Percentiles rank a stretch among this genome's conserved stretches.
Conservation (phyloP, 2,329 filamentous ascomycete genomes). For the Venturia aucupariae region DNA sequence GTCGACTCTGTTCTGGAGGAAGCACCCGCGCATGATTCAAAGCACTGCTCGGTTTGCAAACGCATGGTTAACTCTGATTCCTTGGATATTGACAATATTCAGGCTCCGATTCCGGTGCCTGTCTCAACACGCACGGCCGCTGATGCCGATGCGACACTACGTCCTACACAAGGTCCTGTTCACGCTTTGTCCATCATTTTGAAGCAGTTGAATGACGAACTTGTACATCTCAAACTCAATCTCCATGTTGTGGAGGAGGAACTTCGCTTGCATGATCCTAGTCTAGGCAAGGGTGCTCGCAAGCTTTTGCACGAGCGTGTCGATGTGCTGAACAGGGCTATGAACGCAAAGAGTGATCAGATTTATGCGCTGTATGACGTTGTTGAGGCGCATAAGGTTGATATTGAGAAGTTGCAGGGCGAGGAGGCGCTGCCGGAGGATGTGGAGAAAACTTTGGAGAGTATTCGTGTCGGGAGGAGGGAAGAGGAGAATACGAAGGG, state of each 20-base stretch:
- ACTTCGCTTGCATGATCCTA: conserved; percentile 59
- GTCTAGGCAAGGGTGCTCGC: conserved; percentile 55
- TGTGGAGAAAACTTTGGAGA: conserved; percentile 12
- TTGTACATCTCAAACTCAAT: conserved; percentile 63
- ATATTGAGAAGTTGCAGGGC: conserved; percentile 31
- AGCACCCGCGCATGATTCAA: conserved; percentile 40
- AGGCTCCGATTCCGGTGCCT: conserved; percentile 41
- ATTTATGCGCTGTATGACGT: conserved; percentile 80
- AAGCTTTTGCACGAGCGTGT: conserved; percentile 53
- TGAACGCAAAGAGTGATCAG: conserved; percentile 67
- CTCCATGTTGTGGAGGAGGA: conserved; percentile 51
- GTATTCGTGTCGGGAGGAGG: conserved; percentile 2
- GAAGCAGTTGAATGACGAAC: conserved; percentile 72
- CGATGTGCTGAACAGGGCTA: conserved; percentile 49
- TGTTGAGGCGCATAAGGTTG: conserved; percentile 62
- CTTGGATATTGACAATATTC: conserved; percentile 27
- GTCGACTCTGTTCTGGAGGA: conserved; percentile 19
- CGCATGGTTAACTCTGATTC: conserved; percentile 29
- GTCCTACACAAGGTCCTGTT: conserved; percentile 56
- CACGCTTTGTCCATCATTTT: conserved; percentile 73
- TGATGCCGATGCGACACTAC: conserved; percentile 47
- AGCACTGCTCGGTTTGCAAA: conserved; percentile 49
- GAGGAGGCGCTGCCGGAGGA: conserved; percentile 21
- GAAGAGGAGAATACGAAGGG: background rate
- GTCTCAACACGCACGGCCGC: conserved; percentile 38